These are phyloP conservation scores for Trichocomaceae sp. DNA, from an alignment of 2,329 filamentous ascomycete species.

Conservation along the genomic window DNA sequence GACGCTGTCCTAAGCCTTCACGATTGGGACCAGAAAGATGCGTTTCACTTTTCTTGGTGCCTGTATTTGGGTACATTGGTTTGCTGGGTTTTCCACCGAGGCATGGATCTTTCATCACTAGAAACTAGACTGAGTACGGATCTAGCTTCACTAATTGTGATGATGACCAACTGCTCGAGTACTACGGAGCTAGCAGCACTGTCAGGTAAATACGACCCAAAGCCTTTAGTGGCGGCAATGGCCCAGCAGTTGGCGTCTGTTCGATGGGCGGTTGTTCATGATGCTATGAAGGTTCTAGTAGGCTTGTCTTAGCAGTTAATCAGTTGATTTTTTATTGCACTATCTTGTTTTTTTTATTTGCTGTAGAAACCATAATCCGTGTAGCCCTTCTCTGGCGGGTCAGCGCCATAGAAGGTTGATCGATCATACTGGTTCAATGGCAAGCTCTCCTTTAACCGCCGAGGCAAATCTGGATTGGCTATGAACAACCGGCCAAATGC, in stretches of 20 bases:
- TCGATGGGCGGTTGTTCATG: slow-evolving; percentile 57
- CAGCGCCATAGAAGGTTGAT: slow-evolving; percentile 36
- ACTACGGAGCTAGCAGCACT: slow-evolving; percentile 30
- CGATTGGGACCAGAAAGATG: slow-evolving; percentile 47
- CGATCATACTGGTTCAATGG: slow-evolving; percentile 55
- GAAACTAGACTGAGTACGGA: slow-evolving; percentile 33
- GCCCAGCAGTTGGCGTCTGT: slow-evolving; percentile 51
- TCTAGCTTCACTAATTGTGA: slow-evolving; percentile 24
- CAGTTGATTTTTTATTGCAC: no score
- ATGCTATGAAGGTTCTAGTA: slow-evolving; percentile 52
- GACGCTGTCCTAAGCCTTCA: slow-evolving; percentile 46
- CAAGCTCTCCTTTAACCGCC: slow-evolving; percentile 50
- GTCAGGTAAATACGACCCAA: slow-evolving; percentile 44
- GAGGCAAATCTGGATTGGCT: slow-evolving; percentile 39
- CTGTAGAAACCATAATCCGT: slow-evolving; percentile 26
- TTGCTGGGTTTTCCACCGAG: slow-evolving; percentile 53
- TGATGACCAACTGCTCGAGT: slow-evolving; percentile 29
- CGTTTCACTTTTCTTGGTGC: slow-evolving; percentile 59
- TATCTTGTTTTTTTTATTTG: no score
- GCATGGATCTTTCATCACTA: slow-evolving; percentile 23
- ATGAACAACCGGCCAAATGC: slow-evolving; percentile 39
- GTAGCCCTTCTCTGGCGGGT: slow-evolving; percentile 29
- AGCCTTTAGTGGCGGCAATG: slow-evolving; percentile 51
- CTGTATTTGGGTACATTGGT: slow-evolving; percentile 54
- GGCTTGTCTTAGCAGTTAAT: background rate